Evolutionary conservation across 768 basidiomycete species (phyloP).

Genomic region (Filobasidium wieringae): DNA sequence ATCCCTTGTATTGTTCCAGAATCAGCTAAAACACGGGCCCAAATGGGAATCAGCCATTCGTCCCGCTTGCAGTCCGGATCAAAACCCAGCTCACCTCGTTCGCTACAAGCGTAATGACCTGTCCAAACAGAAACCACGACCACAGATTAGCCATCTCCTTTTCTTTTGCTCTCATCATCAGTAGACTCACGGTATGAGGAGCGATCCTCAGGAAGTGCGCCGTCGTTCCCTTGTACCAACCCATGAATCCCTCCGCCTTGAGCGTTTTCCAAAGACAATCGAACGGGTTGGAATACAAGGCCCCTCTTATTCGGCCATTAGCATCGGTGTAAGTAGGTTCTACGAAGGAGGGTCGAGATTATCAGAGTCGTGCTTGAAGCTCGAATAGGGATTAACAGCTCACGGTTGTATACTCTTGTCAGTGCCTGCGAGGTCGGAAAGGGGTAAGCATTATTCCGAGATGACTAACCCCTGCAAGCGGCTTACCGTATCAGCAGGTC

Average conservation of each 20-base stretch:
- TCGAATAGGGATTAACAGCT: constrained; percentile 6
- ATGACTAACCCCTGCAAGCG: too few relatives aligned
- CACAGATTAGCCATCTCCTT: constrained; percentile 7
- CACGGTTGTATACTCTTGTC: constrained; percentile 85
- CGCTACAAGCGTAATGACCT: constrained; percentile 80
- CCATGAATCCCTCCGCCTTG: constrained; percentile 72
- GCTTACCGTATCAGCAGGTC: constrained; percentile 27
- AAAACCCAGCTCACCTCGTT: constrained; percentile 43
- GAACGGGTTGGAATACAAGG: constrained; percentile 79
- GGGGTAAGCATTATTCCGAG: neutral
- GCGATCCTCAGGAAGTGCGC: constrained; percentile 88
- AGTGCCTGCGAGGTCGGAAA: constrained; percentile 47
- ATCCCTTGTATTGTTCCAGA: constrained; percentile 31
- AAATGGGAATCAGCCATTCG: neutral
- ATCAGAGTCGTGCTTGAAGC: neutral
- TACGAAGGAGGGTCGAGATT: constrained; percentile 1
- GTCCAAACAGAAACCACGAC: constrained; percentile 19
- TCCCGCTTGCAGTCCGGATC: neutral
- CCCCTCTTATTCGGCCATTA: constrained; percentile 45
- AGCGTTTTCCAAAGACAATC: constrained; percentile 96
- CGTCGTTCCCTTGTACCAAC: constrained; percentile 96
- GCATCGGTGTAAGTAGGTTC: constrained; percentile 38
- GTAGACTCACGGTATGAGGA: constrained; percentile 64
- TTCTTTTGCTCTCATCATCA: neutral
- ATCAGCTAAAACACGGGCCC: constrained; percentile 17